These are phyloP conservation scores for Colletotrichum sp. DNA, from an alignment of 2,329 filamentous ascomycete species.

Conservation along the genomic window DNA sequence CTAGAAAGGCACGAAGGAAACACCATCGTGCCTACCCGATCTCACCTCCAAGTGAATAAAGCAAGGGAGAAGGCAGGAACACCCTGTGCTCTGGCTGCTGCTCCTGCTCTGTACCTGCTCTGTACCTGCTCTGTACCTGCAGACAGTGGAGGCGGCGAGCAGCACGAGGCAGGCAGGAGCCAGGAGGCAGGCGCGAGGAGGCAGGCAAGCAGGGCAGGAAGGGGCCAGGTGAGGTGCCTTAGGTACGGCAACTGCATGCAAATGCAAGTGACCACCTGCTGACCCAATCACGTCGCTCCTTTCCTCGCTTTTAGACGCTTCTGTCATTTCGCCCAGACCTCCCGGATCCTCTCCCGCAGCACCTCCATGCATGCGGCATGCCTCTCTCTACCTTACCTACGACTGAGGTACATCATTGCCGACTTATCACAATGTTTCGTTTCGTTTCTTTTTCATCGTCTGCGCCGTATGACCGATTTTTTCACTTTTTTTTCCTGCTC, in stretches of 20 bases:
- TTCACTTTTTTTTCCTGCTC: not conserved
- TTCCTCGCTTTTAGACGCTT: not conserved
- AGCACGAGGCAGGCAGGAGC: not conserved
- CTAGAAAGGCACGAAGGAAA: not conserved
- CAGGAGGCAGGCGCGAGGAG: not conserved
- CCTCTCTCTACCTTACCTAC: not conserved
- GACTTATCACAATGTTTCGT: slow-evolving; percentile 7
- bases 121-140: not conserved
- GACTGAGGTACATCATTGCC: not conserved
- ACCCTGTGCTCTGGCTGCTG: not conserved
- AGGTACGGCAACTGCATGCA: not conserved
- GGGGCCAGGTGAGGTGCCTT: not conserved
- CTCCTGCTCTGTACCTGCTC: not conserved
- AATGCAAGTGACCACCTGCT: not conserved
- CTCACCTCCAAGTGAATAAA: not conserved
- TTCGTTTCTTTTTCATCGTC: slow-evolving; percentile 8
- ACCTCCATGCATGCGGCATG: not conserved
- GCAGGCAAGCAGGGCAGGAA: not conserved
- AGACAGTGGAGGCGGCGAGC: not conserved
- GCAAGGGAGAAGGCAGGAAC: not conserved
- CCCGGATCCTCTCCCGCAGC: slow-evolving; percentile 10
- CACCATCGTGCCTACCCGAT: not conserved
- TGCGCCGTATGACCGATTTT: not conserved
- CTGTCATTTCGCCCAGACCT: slow-evolving; percentile 13
- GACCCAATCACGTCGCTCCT: not conserved